phyloP scores from a whole-genome alignment of 2,329 filamentous ascomycete genomes.

The Hansfordia pulvinata region DNA sequence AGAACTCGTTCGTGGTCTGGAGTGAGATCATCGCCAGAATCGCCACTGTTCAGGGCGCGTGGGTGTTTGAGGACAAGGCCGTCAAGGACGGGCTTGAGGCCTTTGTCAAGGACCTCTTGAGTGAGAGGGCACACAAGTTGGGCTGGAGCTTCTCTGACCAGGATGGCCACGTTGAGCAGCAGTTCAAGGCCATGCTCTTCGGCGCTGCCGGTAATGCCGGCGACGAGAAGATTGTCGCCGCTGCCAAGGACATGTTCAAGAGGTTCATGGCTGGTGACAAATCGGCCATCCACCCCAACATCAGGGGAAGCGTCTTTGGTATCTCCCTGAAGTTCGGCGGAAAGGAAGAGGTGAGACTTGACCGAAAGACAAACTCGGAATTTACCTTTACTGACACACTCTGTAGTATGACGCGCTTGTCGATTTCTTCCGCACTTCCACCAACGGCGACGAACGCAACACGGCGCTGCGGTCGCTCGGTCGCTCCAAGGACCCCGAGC shows the following conservation, averaged over 20 bases:
- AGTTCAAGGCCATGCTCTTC: constrained; percentile 90
- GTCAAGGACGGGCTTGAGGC: constrained; percentile 64
- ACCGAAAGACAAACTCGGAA: too few species aligned
- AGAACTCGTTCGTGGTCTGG: constrained; percentile 89
- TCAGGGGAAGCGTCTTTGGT: constrained; percentile 74
- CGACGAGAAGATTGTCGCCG: constrained; percentile 64
- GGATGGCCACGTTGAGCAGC: constrained; percentile 82
- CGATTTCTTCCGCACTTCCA: constrained; percentile 60
- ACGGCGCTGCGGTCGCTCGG: constrained; percentile 77
- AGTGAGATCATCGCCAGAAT: constrained; percentile 77
- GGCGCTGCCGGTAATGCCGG: constrained; percentile 68
- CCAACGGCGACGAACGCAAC: constrained; percentile 79
- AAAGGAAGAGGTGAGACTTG: constrained; percentile 56
- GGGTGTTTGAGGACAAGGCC: constrained; percentile 73
- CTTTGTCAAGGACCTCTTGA: constrained; percentile 70
- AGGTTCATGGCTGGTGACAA: constrained; percentile 71
- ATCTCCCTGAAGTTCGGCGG: constrained; percentile 77
- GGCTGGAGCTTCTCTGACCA: constrained; percentile 79
- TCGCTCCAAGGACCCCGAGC: constrained; percentile 59
- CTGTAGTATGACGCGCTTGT: constrained; percentile 60
- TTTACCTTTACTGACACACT: constrained; percentile 5
- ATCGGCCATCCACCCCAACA: constrained; percentile 79
- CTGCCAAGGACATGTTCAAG: constrained; percentile 80
- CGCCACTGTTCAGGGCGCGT: constrained; percentile 66
- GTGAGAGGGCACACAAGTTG: constrained; percentile 68